Conservation (phyloP, 2,329 filamentous ascomycete species). For the Neonectria magnoliae region DNA sequence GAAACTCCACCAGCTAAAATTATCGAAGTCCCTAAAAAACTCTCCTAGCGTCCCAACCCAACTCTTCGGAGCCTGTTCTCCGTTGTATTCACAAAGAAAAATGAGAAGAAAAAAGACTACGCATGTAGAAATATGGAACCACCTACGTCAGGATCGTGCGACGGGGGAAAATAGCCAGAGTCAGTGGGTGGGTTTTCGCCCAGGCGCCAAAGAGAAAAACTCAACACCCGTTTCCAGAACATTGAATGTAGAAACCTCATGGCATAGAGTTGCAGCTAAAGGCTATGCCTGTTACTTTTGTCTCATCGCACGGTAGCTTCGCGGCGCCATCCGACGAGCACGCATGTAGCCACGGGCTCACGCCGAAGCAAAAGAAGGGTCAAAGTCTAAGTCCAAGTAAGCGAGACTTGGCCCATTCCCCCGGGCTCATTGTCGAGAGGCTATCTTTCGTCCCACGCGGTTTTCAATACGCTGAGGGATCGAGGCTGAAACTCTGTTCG, state of each 20-base stretch:
- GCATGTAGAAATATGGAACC: not conserved
- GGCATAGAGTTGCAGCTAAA: not conserved
- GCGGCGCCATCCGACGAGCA: conserved; percentile 34
- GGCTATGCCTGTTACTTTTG: too few relatives aligned
- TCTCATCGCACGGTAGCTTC: conserved; percentile 25
- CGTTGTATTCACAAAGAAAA: not conserved
- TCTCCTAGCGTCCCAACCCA: conserved; percentile 4
- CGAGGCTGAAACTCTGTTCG: not conserved
- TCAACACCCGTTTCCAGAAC: not conserved
- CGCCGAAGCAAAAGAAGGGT: too few relatives aligned
- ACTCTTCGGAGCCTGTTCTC: not conserved
- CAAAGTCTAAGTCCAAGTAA: too few relatives aligned
- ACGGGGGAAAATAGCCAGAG: not conserved
- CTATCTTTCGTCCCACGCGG: not conserved
- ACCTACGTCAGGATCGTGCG: conserved; percentile 9
- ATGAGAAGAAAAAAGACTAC: too few relatives aligned
- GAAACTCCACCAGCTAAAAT: not conserved
- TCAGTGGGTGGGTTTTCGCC: too few relatives aligned
- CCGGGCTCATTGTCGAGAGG: too few relatives aligned
- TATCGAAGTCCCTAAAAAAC: not conserved
- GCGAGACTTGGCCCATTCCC: too few relatives aligned
- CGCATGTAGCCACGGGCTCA: conserved; percentile 17
- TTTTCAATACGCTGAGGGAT: not conserved
- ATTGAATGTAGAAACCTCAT: not conserved
- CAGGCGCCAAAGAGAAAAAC: not conserved